A percentile compares a stretch with the other conserved stretches of the same genome.
phyloP scores from a whole-genome alignment of 257 asterid genomes.

The Solanum pinnatisectum region DNA sequence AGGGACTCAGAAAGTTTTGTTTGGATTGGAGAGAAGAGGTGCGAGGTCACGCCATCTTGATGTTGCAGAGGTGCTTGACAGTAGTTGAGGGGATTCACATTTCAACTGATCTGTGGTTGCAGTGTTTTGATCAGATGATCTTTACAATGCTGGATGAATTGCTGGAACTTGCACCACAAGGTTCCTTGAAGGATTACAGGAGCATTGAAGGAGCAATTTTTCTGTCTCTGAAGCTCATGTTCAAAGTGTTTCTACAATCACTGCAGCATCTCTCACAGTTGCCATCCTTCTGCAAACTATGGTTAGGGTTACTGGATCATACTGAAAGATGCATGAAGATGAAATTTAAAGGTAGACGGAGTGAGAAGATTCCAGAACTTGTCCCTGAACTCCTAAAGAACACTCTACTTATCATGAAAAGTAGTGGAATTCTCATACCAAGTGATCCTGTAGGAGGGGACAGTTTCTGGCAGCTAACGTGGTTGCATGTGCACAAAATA shows the following conservation, averaged over 20 bases:
- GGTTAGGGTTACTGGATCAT: constrained; percentile 53
- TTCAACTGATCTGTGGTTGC: constrained; percentile 58
- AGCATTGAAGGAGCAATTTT: constrained; percentile 67
- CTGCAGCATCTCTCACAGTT: constrained; percentile 43
- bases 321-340: constrained; percentile 56
- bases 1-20: constrained; percentile 72
- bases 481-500: constrained; percentile 65
- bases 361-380: constrained; percentile 75
- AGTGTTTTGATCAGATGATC: constrained; percentile 61
- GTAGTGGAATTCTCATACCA: constrained; percentile 56
- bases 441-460: constrained; percentile 47
- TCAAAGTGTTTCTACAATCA: constrained; percentile 56
- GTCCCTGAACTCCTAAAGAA: constrained; percentile 90
- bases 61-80: constrained; percentile 63
- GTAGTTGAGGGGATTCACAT: constrained; percentile 54
- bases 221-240: constrained; percentile 56
- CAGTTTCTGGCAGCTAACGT: constrained; percentile 77
- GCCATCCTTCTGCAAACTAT: constrained; percentile 51
- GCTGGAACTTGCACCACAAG: constrained; percentile 47
- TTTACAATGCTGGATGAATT: constrained; percentile 71
- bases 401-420: constrained; percentile 69
- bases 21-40: constrained; percentile 79
- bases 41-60: constrained; percentile 60
- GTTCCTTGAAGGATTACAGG: constrained; percentile 61
- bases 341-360: constrained; percentile 59